phyloP scores from a whole-genome alignment of 2,329 filamentous ascomycete genomes.

The Ustilaginoidea virens region DNA sequence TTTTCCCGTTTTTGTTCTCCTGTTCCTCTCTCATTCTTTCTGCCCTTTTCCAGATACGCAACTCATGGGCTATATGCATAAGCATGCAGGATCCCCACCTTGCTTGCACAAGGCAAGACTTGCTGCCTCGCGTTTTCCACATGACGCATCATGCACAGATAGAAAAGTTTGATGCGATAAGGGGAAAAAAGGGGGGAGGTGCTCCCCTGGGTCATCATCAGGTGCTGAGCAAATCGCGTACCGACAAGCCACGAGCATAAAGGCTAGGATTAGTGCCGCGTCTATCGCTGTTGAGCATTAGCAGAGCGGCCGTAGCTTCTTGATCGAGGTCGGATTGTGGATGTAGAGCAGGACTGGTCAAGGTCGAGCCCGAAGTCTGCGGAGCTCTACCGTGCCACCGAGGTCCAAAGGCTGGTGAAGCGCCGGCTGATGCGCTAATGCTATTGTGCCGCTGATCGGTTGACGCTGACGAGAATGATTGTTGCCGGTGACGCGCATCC shows the following conservation, averaged over 20 bases:
- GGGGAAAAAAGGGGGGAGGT: too few species aligned
- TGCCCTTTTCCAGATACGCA: too few species aligned
- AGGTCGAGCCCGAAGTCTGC: constrained; percentile 31
- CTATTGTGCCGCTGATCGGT: constrained; percentile 35
- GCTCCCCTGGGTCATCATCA: too few species aligned
- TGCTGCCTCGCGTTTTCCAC: too few species aligned
- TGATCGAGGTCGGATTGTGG: constrained; percentile 48
- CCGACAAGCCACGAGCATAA: constrained; percentile 33
- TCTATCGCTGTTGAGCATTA: constrained; percentile 77
- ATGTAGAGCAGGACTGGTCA: constrained; percentile 42
- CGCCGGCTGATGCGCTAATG: constrained; percentile 31
- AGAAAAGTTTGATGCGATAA: too few species aligned
- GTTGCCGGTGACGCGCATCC: constrained; percentile 27
- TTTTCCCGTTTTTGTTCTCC: too few species aligned
- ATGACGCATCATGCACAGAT: too few species aligned
- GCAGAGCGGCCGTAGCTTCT: constrained; percentile 68
- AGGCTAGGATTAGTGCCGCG: constrained; percentile 25
- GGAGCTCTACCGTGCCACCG: constrained; percentile 22
- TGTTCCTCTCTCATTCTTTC: too few species aligned
- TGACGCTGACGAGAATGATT: constrained; percentile 38
- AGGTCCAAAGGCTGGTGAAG: constrained; percentile 43
- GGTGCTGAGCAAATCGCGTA: constrained; percentile 36
- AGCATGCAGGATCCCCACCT: too few species aligned
- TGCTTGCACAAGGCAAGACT: too few species aligned
- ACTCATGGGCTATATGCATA: too few species aligned